phyloP scores from a whole-genome alignment of 306 rosid genomes.

The Senna siamea region DNA sequence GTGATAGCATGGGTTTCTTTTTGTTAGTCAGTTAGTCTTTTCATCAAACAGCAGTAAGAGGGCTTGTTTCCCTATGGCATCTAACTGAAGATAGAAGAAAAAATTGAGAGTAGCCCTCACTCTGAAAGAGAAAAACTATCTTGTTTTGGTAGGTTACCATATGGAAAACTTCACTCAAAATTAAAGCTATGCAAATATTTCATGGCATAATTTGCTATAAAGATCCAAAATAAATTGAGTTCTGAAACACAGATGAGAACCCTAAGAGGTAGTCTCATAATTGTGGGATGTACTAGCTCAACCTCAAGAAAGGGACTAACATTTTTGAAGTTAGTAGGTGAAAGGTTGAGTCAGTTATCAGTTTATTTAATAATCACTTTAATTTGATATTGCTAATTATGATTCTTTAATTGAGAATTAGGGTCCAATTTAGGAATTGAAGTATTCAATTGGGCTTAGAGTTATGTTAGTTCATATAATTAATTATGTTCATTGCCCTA shows the following conservation, averaged over 20 bases:
- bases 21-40: neutral
- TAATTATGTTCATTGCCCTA: too few relatives aligned
- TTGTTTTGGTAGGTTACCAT: too few relatives aligned
- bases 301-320: constrained; percentile 46
- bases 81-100: neutral
- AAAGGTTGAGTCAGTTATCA: constrained; percentile 40
- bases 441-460: too few relatives aligned
- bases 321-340: constrained; percentile 23
- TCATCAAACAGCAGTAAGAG: neutral
- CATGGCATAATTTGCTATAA: constrained; percentile 39
- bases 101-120: neutral
- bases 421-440: too few relatives aligned
- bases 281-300: constrained; percentile 42
- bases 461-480: too few relatives aligned
- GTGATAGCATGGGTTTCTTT: neutral
- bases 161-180: too few relatives aligned
- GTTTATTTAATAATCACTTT: too few relatives aligned
- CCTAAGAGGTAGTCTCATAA: constrained; percentile 39
- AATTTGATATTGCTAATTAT: too few relatives aligned
- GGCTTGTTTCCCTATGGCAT: constrained; percentile 11
- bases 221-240: constrained; percentile 30
- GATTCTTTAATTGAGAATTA: too few relatives aligned
- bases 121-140: neutral
- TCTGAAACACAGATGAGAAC: constrained; percentile 36
- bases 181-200: constrained; percentile 43